These are phyloP conservation scores for Kazachstania psychrophila DNA, from an alignment of 805 yeast species.

Conservation along the genomic window DNA sequence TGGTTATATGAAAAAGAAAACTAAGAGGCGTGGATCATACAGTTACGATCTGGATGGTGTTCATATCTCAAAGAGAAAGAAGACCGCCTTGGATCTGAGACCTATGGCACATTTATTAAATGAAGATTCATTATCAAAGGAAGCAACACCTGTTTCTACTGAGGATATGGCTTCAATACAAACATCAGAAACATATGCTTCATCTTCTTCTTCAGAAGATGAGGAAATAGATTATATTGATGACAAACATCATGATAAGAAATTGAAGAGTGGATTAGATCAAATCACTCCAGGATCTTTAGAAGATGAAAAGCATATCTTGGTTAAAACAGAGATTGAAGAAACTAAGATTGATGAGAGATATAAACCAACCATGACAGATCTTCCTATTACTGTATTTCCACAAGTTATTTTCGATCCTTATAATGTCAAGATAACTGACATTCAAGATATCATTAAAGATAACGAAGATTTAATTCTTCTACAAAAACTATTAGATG, in stretches of 20 bases:
- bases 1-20: constrained; percentile 8
- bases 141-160: constrained; percentile 13
- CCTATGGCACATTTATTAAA: constrained; percentile 27
- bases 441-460: constrained; percentile 45
- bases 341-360: constrained; percentile 6
- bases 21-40: constrained; percentile 3
- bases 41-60: not conserved
- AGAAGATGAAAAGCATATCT: constrained; percentile 2
- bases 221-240: constrained; percentile 15
- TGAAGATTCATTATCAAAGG: constrained; percentile 21
- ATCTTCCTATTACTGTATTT: constrained; percentile 47
- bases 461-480: constrained; percentile 68
- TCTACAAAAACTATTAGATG: constrained; percentile 37
- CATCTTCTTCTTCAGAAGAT: constrained; percentile 8
- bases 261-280: constrained; percentile 10
- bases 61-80: constrained; percentile 9
- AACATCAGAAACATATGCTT: constrained; percentile 12
- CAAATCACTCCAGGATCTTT: constrained; percentile 24
- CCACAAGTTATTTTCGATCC: constrained; percentile 28
- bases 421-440: constrained; percentile 28
- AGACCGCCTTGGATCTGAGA: constrained; percentile 10
- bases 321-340: not conserved
- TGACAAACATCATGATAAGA: constrained; percentile 14
- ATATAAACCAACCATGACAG: constrained; percentile 44
- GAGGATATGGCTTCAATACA: constrained; percentile 6